A percentile compares a stretch with the other conserved stretches of the same genome.
Evolutionary conservation across 108 stramenopile genomes (phyloP).

Genomic region (Cyclostephanos invisitatus): DNA sequence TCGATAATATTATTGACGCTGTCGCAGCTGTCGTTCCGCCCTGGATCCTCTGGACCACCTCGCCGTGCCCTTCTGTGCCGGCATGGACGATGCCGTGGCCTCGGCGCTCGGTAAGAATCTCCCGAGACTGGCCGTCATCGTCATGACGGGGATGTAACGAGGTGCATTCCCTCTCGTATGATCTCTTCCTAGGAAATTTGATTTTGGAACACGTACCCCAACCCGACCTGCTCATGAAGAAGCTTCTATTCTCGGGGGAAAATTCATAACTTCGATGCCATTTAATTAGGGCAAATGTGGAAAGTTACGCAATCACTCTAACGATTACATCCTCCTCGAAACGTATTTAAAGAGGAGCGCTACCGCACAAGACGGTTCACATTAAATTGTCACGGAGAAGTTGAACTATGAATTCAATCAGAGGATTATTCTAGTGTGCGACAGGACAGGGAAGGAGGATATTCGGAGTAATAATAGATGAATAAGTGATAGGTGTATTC

Average conservation of each 20-base stretch:
- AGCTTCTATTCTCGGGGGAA: conserved; percentile 27
- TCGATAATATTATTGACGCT: conserved; percentile 50
- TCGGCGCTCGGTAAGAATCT: conserved; percentile 69
- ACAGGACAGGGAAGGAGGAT: neutral
- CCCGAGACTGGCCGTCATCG: conserved; percentile 56
- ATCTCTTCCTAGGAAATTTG: conserved; percentile 38
- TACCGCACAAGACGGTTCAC: conserved; percentile 22
- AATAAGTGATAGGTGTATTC: too few relatives aligned
- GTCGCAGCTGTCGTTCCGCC: conserved; percentile 20
- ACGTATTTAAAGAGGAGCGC: conserved; percentile 19
- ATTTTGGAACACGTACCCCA: conserved; percentile 35
- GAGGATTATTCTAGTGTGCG: neutral
- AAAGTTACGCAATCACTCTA: conserved; percentile 25
- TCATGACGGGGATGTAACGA: conserved; percentile 74
- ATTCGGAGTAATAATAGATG: too few relatives aligned
- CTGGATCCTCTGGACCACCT: conserved; percentile 57
- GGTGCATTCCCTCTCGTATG: conserved; percentile 55
- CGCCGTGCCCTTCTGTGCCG: conserved; percentile 75
- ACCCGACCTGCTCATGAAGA: conserved; percentile 37
- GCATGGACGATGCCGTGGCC: conserved; percentile 68
- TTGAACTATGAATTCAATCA: neutral
- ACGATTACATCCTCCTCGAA: conserved; percentile 18
- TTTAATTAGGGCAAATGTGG: conserved; percentile 31
- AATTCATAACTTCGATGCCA: conserved; percentile 39
- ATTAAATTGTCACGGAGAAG: conserved; percentile 18